Evolutionary conservation across 805 yeast genomes (phyloP), one percentile per base, ranked within the genome.

Genomic region (Yamadazyma sp.): DNA sequence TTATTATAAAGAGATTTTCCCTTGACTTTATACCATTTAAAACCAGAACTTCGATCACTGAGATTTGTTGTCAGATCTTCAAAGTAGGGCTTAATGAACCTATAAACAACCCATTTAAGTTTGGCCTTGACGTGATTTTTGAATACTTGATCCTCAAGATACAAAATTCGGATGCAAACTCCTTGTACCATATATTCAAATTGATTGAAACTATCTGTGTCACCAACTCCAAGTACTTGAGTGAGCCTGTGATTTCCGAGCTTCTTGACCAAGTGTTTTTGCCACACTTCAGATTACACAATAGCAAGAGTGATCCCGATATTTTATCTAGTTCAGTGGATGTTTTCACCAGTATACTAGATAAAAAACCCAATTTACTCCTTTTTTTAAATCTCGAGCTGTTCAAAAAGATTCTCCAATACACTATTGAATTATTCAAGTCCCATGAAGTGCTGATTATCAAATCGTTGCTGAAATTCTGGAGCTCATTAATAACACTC

Each of bases 91-190:
- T 87, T 11, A 59, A 76, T 3, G 95, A 87, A 50, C 54, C 67
- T 3, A 56, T 77, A 4, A 66, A 74, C 13, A 89, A 89, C 0
- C 86, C 93, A 0, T 85, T 84, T 56, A 79, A 74, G 7, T 72
- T 84, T 41, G 59, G 62, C 0, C 42, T 66, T 3, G 56, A 58
- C 0, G 53, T 63, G 0, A 65, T 78, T 5, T 38, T 77, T 19
- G 55, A 53, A 38, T 42, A 77, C 65, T 43, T 66, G 66, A 20
- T 42, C 42, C 13, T 50, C 50, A 44, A 77, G 64, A 42, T 54
- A 31, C 32, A 54, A 12, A 23, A 46, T 39, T 44, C 65, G 48
- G 50, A 57, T 49, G 12, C 45, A 19, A 44, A 62, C 41, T 55
- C 75, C 1, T 57, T 74, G 16, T 73, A 78, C 4, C 63, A 57